These are phyloP conservation scores for Cryptococcus sp. DNA, from an alignment of 1,284 basidiomycete genomes.

Conservation along the genomic window DNA sequence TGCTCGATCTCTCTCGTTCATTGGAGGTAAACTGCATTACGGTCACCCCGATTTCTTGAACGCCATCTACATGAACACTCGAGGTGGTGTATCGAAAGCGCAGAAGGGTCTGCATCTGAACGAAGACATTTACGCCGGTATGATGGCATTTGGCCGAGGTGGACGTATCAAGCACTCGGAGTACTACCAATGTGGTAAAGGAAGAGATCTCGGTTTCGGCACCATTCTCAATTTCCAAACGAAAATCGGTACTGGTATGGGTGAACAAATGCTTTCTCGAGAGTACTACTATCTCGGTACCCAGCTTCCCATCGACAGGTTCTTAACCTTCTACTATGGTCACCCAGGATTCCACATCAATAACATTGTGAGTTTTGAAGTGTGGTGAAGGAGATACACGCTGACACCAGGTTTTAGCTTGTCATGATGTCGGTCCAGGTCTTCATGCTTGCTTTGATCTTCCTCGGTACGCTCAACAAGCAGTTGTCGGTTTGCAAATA, in stretches of 20 bases:
- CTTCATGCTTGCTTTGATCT: slow-evolving; percentile 85
- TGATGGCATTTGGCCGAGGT: slow-evolving; percentile 96
- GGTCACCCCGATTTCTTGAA: slow-evolving; percentile 98
- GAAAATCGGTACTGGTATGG: slow-evolving; percentile 99
- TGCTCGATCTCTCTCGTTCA: slow-evolving; percentile 92
- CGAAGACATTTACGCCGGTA: slow-evolving; percentile 99
- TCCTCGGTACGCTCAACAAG: slow-evolving; percentile 85
- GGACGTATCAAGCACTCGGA: slow-evolving; percentile 99
- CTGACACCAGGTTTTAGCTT: slow-evolving; percentile 52
- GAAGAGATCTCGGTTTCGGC: slow-evolving; percentile 97
- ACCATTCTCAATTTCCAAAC: slow-evolving; percentile 99
- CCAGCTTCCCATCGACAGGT: slow-evolving; percentile 96
- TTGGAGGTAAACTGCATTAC: slow-evolving; percentile 98
- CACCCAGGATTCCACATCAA: slow-evolving; percentile 99
- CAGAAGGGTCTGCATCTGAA: slow-evolving; percentile 98
- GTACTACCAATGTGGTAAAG: slow-evolving; percentile 97
- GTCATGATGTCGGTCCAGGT: slow-evolving; percentile 92
- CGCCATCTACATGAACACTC: slow-evolving; percentile 96
- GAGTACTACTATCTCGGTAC: slow-evolving; percentile 99
- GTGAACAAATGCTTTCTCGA: slow-evolving; percentile 97
- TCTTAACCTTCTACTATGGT: slow-evolving; percentile 99
- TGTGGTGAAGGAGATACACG: not conserved
- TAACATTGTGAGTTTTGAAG: slow-evolving; percentile 67
- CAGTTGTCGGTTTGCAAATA: slow-evolving; percentile 77
- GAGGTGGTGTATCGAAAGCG: slow-evolving; percentile 97